phyloP scores from a whole-genome alignment of 2,329 filamentous ascomycete species.

The Phialophora macrospora region DNA sequence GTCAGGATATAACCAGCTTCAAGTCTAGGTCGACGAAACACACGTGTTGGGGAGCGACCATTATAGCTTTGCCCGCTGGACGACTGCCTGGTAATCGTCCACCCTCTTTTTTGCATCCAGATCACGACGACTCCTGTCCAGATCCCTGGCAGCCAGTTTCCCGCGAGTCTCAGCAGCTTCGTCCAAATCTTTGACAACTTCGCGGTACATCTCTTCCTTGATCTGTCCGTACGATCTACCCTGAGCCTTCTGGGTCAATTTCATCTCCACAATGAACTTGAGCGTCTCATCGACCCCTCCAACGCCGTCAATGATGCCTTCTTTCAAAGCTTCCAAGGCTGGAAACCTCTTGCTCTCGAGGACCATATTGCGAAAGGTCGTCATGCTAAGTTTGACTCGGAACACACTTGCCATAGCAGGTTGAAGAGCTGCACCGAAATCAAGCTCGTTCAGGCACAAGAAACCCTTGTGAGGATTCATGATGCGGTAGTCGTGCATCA shows the following conservation, averaged over 20 bases:
- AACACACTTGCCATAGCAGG: slow-evolving; percentile 77
- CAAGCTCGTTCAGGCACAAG: slow-evolving; percentile 79
- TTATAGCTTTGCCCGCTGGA: slow-evolving; percentile 50
- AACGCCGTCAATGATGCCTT: slow-evolving; percentile 70
- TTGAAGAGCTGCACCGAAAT: slow-evolving; percentile 76
- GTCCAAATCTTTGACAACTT: slow-evolving; percentile 61
- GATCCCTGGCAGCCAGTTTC: slow-evolving; percentile 57
- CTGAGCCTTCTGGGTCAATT: slow-evolving; percentile 65
- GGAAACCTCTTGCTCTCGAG: slow-evolving; percentile 74
- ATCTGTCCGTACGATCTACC: slow-evolving; percentile 71
- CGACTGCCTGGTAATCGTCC: slow-evolving; percentile 56
- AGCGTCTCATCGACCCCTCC: slow-evolving; percentile 69
- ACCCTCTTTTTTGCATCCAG: slow-evolving; percentile 55
- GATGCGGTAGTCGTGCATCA: slow-evolving; percentile 83
- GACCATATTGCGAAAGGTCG: slow-evolving; percentile 66
- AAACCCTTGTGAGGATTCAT: slow-evolving; percentile 74
- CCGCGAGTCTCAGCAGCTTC: slow-evolving; percentile 52
- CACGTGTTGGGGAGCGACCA: not conserved
- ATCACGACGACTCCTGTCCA: slow-evolving; percentile 49
- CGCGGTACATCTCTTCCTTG: slow-evolving; percentile 76
- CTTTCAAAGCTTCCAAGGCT: slow-evolving; percentile 65
- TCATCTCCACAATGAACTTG: slow-evolving; percentile 62
- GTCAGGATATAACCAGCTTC: not conserved
- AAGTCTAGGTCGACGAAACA: not conserved
- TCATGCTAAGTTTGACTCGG: slow-evolving; percentile 66